Base-by-base conservation (phyloP, 108 stramenopile genomes). In the Bacterosira constricta region DNA sequence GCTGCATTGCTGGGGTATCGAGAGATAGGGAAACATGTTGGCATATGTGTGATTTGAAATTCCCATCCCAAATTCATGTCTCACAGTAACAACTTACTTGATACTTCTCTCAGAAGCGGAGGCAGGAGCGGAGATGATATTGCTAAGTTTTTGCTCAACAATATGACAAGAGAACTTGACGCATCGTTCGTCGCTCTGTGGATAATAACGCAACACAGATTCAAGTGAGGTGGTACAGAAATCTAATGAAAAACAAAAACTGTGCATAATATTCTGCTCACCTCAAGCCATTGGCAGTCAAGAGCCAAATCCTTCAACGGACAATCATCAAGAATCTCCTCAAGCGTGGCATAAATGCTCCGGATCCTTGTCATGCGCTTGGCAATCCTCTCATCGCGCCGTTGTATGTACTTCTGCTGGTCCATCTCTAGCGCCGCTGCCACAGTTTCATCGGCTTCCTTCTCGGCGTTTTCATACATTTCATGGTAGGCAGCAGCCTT, bases 301-400 rank as follows among this genome's bases (percentile, higher is more conserved):
- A 79, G 39, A 23, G 79, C 79, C 26, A 79, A 32, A 25, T 78
- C 77, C 32, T 79, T 79, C 36, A 57, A 31, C 0, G 79, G 79
- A 42, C 73, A 74, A 54, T 79, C 79, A 21, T 11, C 66, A 26
- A 79, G 25, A 30, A 60, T 31, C 3, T 75, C 67, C 6, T 74
- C 73, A 50, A 79, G 35, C 23, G 27, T 12, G 25, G 65, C 51
- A 37, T 63, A 63, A n/a, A 79, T 68, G 15, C 31, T 6, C 51
- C 50, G 44, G 18, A 79, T 56, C 39, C 70, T 74, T 21, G 21
- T 21, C 31, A 68, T 29, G 23, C 58, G 54, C 37, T 56, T 79
- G 6, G 66, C 32, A 46, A 73, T 38, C 50, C 65, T 69, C 52
- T 74, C 79, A 32, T 79, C 73, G 21, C 73, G 56, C 32, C 61